These are phyloP conservation scores for Avena sativa DNA, from an alignment of 176 grass and related monocot species.

Conservation along the genomic window DNA sequence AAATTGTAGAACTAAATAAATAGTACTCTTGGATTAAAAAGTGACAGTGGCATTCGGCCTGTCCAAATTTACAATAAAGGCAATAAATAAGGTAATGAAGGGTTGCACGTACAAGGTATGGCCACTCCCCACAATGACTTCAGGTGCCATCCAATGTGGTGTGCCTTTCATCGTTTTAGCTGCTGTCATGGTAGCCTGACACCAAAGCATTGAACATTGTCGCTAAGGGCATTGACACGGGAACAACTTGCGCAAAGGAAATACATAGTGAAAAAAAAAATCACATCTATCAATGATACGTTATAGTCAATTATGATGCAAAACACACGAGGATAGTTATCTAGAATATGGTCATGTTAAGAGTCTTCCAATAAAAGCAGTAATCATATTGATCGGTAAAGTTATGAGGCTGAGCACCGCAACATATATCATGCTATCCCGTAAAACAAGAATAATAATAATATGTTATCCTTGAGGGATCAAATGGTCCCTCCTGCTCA, in stretches of 20 bases:
- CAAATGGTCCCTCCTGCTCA: too few species aligned
- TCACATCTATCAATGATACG: neutral
- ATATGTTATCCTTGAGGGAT: neutral
- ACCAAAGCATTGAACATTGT: conserved; percentile 36
- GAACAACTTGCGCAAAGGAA: conserved; percentile 36
- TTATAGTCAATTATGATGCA: neutral
- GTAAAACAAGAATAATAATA: neutral
- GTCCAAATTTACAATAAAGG: neutral
- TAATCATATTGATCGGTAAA: neutral
- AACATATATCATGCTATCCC: conserved; percentile 3
- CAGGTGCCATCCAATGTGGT: conserved; percentile 99
- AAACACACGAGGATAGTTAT: neutral
- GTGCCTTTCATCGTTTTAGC: conserved; percentile 99
- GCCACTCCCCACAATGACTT: conserved; percentile 96
- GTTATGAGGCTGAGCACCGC: neutral
- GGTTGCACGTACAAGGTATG: conserved; percentile 87
- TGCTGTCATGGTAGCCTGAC: conserved; percentile 93
- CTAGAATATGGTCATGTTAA: neutral
- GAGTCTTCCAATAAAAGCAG: neutral
- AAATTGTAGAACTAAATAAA: conserved; percentile 21
- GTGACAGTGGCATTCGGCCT: neutral
- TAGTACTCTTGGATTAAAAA: conserved; percentile 25
- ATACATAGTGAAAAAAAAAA: neutral
- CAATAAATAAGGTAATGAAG: conserved; percentile 31
- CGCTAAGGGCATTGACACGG: conserved; percentile 30